Base-by-base conservation (phyloP, 108 stramenopile species). In the Chaetoceros tenuissimus region DNA sequence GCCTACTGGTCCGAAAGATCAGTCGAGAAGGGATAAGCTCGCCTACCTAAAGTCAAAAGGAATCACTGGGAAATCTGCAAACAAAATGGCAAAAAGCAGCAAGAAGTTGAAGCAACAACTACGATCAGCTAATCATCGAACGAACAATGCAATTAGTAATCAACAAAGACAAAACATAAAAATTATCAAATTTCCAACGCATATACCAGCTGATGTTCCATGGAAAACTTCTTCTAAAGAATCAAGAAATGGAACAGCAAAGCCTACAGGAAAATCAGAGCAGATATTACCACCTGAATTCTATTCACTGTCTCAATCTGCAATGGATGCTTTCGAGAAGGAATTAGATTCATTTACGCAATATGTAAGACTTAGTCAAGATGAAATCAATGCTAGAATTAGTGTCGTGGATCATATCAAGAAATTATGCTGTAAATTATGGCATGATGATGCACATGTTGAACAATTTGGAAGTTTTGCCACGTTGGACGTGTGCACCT, bases 391-490 rank as follows among this genome's bases (percentile, higher is more conserved):
- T 40, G 5, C 34, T 10, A 5, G 34, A 13, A 10, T 10, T 40
- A 10, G 34, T 40, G 34, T 40, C 13, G 34, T 40, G 34, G 34
- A 40, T 5, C 13, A 40, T 40, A 40, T 40, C 13, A 40, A 13
- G 13, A 40, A 40, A 40, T 13, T 40, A 40, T 40, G 34, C 34
- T 20, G 26, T 18, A 27, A 29, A 3, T 20, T 3, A 25, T 53
- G 52, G 52, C 27, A 53, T 29, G 29, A 43, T 28, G 13, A 59
- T 3, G 61, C 77, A 29, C 50, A 28, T 22, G 66, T 83, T 1
- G 59, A 64, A 28, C 74, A 78, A 16, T 92, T 87, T 70, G 89
- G 89, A 2, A 85, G 83, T 0, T 92, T 79, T 69, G 85, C 82
- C 0, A 73, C 82, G 0, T 75, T 47, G 28, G 53, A 57, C 5